phyloP scores from a whole-genome alignment of 2,329 filamentous ascomycete genomes.

The Monilinia fructicola region DNA sequence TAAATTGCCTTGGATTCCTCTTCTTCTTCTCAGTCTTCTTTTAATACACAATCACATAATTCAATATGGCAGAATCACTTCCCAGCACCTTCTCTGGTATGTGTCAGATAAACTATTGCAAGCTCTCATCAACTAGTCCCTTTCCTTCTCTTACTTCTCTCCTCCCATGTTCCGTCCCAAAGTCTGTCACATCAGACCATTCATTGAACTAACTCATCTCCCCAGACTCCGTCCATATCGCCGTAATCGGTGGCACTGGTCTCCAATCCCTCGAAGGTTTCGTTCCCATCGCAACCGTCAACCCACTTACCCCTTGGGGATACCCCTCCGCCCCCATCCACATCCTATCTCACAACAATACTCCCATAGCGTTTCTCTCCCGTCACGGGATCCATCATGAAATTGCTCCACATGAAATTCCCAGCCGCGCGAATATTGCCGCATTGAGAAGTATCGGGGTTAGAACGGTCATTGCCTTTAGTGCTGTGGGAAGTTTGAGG shows the following conservation, averaged over 20 bases:
- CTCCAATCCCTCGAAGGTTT: slow-evolving; percentile 85
- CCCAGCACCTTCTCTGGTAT: slow-evolving; percentile 22
- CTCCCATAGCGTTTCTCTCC: slow-evolving; percentile 86
- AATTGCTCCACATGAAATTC: slow-evolving; percentile 91
- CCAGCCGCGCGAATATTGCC: slow-evolving; percentile 93
- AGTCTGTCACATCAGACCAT: background rate
- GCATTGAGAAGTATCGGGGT: slow-evolving; percentile 90
- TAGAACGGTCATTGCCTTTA: slow-evolving; percentile 89
- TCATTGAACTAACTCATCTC: background rate
- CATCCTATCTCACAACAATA: slow-evolving; percentile 82
- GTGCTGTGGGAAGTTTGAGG: slow-evolving; percentile 86
- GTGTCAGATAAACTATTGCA: background rate
- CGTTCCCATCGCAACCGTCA: slow-evolving; percentile 76
- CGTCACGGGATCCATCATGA: slow-evolving; percentile 90
- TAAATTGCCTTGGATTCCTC: background rate
- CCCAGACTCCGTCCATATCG: slow-evolving; percentile 72
- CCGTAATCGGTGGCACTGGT: slow-evolving; percentile 90
- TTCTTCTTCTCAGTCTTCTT: background rate
- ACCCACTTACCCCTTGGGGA: slow-evolving; percentile 85
- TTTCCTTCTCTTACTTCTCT: background rate
- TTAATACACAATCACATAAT: background rate
- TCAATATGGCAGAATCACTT: slow-evolving; percentile 20
- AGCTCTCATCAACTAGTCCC: background rate
- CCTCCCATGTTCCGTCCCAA: background rate
- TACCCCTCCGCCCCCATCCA: slow-evolving; percentile 71